Percentiles rank a stretch among this genome's conserved stretches.
Evolutionary conservation across 2,329 filamentous ascomycete species (phyloP).

Genomic region (Lizonia empirigonia): DNA sequence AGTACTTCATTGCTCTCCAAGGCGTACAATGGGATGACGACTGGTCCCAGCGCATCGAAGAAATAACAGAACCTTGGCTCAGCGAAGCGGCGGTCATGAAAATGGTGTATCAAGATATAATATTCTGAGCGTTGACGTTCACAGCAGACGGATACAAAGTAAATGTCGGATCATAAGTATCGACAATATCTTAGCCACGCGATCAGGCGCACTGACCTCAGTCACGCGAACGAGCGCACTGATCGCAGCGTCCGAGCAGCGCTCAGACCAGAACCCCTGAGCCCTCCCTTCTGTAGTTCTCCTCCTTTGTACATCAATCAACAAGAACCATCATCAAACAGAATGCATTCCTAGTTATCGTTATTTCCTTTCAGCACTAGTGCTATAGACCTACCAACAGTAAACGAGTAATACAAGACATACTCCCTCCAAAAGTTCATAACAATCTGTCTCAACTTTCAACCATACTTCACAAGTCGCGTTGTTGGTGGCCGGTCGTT

Average conservation of each 20-base stretch:
- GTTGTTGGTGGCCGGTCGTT: not conserved
- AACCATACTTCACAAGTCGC: not conserved
- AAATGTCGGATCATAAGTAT: too few species aligned
- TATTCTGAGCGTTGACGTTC: constrained; percentile 10
- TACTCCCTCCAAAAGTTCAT: not conserved
- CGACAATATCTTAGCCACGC: too few species aligned
- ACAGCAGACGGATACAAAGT: not conserved
- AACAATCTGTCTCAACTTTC: not conserved
- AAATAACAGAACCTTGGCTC: constrained; percentile 12
- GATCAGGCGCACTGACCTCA: too few species aligned
- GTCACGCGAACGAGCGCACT: too few species aligned
- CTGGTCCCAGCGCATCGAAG: constrained; percentile 18
- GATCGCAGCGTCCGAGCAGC: too few species aligned
- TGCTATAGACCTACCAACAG: too few species aligned
- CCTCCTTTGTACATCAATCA: too few species aligned
- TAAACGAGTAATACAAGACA: not conserved
- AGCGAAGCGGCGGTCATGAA: constrained; percentile 14
- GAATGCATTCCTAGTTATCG: too few species aligned
- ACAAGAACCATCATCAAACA: too few species aligned
- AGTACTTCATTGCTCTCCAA: constrained; percentile 16
- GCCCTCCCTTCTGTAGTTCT: too few species aligned
- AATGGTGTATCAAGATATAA: constrained; percentile 20
- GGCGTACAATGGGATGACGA: constrained; percentile 19
- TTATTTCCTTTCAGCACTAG: too few species aligned
- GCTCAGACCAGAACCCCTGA: too few species aligned